Evolutionary conservation across 768 basidiomycete species (phyloP).

Genomic region (Xerocomellus amylosporus): DNA sequence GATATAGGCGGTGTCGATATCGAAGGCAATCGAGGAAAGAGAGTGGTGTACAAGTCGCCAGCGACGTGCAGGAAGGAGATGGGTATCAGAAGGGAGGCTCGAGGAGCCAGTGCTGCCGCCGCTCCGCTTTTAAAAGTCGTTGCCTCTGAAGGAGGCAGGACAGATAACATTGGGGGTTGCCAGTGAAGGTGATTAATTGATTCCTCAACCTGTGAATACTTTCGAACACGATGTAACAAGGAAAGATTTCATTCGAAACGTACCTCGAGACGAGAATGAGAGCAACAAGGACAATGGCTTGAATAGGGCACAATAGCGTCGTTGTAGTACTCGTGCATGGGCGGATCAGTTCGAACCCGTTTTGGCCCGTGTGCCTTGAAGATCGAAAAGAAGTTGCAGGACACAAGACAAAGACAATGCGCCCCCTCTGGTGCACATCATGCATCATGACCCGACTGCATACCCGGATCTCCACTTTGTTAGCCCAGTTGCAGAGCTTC

Average conservation of each 20-base stretch:
- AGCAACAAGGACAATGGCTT: conserved; percentile 2
- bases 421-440: no score
- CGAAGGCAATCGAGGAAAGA: not conserved
- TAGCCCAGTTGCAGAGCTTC: no score
- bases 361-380: not conserved
- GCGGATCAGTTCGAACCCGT: not conserved
- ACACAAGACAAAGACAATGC: not conserved
- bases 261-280: conserved; percentile 6
- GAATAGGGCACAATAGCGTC: not conserved
- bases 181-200: no score
- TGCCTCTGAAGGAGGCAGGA: conserved; percentile 16
- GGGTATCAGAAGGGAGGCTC: conserved; percentile 5
- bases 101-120: not conserved
- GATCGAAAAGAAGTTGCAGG: not conserved
- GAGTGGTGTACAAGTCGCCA: conserved; percentile 16
- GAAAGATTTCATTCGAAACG: not conserved
- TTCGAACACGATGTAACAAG: not conserved
- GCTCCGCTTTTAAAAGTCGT: conserved; percentile 5
- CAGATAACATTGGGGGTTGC: not conserved
- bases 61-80: conserved; percentile 10
- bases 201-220: not conserved
- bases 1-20: not conserved
- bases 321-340: not conserved
- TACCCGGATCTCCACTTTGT: no score
- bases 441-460: no score